Evolutionary conservation across 139 green algal species (phyloP), one percentile per base, ranked within the genome.

Genomic region (Tetratostichococcus sp.): DNA sequence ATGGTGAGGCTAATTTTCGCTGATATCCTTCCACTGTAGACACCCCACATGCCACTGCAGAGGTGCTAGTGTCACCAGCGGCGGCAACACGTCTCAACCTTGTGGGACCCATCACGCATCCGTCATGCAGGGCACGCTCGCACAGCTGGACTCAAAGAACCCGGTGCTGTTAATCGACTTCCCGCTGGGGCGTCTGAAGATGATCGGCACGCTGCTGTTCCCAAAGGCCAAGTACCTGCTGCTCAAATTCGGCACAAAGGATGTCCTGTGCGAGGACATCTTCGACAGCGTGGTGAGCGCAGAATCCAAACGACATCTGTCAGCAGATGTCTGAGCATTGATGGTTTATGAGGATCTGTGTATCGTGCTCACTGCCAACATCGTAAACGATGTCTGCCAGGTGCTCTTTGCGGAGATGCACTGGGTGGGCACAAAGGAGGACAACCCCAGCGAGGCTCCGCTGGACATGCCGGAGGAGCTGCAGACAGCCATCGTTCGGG

Each of bases 101-200:
- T 8, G 8, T 8, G 14, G 8, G 8, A 50, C 39, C 6, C 1
- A 30, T 59, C 22, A 19, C 1, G 28, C 39, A 50, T 35, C 23
- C 19, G 35, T 5, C 17, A 19, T 73, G 39, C 82, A 93, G 89
- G 91, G 93, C 30, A 88, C 82, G 8, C 83, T 97, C 32, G 75
- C 86, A 0, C 43, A 89, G 25, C 88, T 97, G 70, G 90, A 97
- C 86, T 87, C 72, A 30, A 82, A 83, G 43, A 92, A 93, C 73
- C 93, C 93, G 0, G 84, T 96, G 42, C 77, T 97, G 83, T 96
- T 97, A 82, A 73, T 97, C 11, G 86, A 97, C 71, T 96, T 96
- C 75, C 88, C 89, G 0, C 65, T 78, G 30, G 92, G 92, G 0
- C 81, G 88, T 8, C 80, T 96, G 25, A 94, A 95, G 81, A 81